Conservation (phyloP, 371 early-diverging fungal species). For the Chytridium lagenaria region DNA sequence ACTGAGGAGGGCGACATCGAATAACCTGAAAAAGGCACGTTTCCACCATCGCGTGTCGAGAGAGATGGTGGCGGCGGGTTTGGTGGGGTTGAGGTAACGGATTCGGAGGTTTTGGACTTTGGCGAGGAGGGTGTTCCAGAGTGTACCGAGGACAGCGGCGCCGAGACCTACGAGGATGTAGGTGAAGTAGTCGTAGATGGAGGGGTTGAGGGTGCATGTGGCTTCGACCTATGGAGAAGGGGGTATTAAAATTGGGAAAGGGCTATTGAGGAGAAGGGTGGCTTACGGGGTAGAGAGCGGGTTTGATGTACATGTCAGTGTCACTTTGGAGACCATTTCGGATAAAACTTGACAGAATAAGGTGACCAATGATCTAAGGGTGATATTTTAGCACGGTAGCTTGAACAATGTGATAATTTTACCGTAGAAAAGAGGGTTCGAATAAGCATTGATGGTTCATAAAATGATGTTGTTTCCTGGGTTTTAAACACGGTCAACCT, state of each 20-base stretch:
- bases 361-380: constrained; percentile 28
- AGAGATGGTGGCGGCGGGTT: background rate
- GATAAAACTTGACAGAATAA: constrained; percentile 26
- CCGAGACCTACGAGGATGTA: constrained; percentile 34
- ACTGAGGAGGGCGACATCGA: constrained; percentile 40
- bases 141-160: constrained; percentile 27
- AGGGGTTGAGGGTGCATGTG: constrained; percentile 20
- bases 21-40: constrained; percentile 11
- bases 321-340: background rate
- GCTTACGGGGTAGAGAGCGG: constrained; percentile 34
- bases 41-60: background rate
- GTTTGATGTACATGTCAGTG: constrained; percentile 14
- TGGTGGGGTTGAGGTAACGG: constrained; percentile 16
- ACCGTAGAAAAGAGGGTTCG: constrained; percentile 26
- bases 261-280: too few species aligned
- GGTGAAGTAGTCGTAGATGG: constrained; percentile 21
- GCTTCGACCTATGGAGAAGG: constrained; percentile 12
- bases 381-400: background rate
- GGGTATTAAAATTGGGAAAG: background rate
- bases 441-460: constrained; percentile 39
- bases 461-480: constrained; percentile 44
- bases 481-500: too few species aligned
- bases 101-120: constrained; percentile 34
- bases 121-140: constrained; percentile 32
- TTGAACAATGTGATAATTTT: background rate